These are phyloP conservation scores for Acanthamoeba castellanii DNA, from an alignment of 208 protist species.

Conservation along the genomic window DNA sequence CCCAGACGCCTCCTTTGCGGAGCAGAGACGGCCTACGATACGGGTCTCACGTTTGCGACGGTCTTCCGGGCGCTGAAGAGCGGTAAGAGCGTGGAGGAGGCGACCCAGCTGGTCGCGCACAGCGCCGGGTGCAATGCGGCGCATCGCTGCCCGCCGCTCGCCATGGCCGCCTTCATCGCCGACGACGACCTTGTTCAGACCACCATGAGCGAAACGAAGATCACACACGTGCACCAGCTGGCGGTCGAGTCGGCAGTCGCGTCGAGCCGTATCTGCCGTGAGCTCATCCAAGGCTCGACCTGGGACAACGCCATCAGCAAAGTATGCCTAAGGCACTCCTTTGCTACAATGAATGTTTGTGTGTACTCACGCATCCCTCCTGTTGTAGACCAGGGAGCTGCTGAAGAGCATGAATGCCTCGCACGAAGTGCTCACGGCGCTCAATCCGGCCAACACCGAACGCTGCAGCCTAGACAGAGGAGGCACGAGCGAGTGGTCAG, in stretches of 20 bases:
- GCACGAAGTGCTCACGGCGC: neutral
- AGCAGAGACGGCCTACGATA: slow-evolving; percentile 60
- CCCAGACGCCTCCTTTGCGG: neutral
- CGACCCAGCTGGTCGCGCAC: neutral
- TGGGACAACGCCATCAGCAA: neutral
- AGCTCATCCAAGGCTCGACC: neutral
- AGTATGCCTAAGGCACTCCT: neutral
- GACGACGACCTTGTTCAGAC: neutral
- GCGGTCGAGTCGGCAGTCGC: neutral
- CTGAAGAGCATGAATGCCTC: neutral
- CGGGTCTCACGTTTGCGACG: slow-evolving; percentile 1
- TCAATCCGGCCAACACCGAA: neutral
- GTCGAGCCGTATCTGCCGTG: neutral
- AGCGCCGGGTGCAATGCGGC: slow-evolving; percentile 45
- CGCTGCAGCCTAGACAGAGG: neutral
- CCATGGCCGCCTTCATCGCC: slow-evolving; percentile 41
- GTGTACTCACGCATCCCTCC: neutral
- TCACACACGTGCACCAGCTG: neutral
- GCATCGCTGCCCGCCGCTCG: slow-evolving; percentile 31
- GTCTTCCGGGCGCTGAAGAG: neutral
- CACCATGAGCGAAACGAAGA: neutral
- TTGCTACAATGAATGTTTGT: neutral
- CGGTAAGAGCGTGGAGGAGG: neutral
- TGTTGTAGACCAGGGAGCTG: neutral
- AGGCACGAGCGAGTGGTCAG: neutral